phyloP scores from a whole-genome alignment of 768 basidiomycete genomes.

The Obba rivulosa region DNA sequence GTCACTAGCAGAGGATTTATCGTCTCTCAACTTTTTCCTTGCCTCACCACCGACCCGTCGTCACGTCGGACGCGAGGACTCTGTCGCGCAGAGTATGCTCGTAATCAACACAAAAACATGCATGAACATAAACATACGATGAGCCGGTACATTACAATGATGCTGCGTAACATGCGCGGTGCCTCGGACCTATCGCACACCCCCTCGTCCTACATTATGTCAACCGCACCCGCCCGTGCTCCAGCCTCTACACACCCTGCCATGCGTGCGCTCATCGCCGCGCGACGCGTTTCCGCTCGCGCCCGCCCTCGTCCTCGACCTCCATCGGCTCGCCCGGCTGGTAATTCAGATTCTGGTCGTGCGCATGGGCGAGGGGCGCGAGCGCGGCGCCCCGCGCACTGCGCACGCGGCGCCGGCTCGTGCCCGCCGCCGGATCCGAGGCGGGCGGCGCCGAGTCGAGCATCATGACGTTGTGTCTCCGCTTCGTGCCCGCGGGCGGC shows the following conservation, averaged over 20 bases:
- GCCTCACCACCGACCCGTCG: no score
- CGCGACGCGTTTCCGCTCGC: conserved; percentile 71
- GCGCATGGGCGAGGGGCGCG: conserved; percentile 28
- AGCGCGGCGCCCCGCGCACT: conserved; percentile 34
- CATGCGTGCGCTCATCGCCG: conserved; percentile 44
- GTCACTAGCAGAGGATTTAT: conserved; percentile 34
- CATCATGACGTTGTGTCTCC: conserved; percentile 76
- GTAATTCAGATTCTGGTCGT: conserved; percentile 26
- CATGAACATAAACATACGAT: no score
- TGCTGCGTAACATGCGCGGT: not conserved
- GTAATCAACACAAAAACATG: no score
- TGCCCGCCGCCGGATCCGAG: conserved; percentile 33
- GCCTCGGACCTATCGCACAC: not conserved
- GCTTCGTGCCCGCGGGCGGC: conserved; percentile 57
- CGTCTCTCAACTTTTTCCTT: no score
- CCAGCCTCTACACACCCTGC: not conserved
- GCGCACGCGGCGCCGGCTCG: conserved; percentile 50
- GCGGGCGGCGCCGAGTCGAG: conserved; percentile 44
- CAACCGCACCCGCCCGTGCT: not conserved
- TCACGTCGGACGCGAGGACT: no score
- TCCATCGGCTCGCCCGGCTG: conserved; percentile 44
- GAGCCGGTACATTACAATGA: no score
- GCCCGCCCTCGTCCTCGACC: conserved; percentile 72
- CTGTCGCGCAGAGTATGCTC: no score
- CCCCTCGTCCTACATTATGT: not conserved